Conservation (phyloP, 129 eudicot species). For the Ambrosia trifida region DNA sequence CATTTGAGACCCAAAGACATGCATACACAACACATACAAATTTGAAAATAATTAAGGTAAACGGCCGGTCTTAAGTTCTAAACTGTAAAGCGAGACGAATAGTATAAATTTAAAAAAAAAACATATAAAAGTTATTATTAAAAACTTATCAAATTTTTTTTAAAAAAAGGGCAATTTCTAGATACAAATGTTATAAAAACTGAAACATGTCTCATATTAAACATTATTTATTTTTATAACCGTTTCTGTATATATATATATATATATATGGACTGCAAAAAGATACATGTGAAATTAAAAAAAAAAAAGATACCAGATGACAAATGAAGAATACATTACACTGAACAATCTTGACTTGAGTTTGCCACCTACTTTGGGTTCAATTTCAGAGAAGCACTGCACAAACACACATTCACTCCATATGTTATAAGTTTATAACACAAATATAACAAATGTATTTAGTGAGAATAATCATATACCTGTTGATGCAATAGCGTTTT, state of each 20-base stretch:
- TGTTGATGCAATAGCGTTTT: conserved; percentile 85
- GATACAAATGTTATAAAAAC: neutral
- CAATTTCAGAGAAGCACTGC: conserved; percentile 77
- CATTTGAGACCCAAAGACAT: too few relatives aligned
- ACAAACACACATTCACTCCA: conserved; percentile 4
- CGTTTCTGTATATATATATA: neutral
- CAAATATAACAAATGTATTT: conserved; percentile 1
- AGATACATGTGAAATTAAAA: neutral
- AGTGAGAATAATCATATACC: conserved; percentile 37
- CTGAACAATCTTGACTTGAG: too few relatives aligned
- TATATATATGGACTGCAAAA: conserved; percentile 2
- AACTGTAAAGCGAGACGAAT: too few relatives aligned
- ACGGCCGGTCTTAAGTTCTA: too few relatives aligned
- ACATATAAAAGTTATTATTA: too few relatives aligned
- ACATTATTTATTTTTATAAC: neutral
- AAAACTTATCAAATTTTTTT: too few relatives aligned
- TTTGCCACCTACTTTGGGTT: conserved; percentile 51
- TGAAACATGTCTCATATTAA: neutral
- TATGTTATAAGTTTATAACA: neutral
- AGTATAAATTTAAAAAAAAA: too few relatives aligned
- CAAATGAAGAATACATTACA: neutral
- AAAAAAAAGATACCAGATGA: neutral
- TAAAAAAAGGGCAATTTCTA: too few relatives aligned
- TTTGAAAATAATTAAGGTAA: too few relatives aligned
- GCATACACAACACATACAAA: too few relatives aligned